Conservation (phyloP, 306 rosid genomes). For the Mimosa pudica region DNA sequence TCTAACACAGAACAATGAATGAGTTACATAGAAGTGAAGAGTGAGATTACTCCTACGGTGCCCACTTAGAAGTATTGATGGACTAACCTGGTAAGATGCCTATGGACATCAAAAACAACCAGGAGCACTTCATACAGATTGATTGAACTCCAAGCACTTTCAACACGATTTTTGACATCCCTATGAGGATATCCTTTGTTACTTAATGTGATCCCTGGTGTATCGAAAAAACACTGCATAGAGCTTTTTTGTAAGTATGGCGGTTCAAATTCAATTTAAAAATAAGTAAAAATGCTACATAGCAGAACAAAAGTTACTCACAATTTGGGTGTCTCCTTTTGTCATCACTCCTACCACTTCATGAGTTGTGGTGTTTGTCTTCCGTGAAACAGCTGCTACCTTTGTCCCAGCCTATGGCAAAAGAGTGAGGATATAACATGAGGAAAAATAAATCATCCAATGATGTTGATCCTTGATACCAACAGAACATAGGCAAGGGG, state of each 20-base stretch:
- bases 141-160: conserved; percentile 96
- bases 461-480: conserved; percentile 14
- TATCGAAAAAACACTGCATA: conserved; percentile 92
- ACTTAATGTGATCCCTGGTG: conserved; percentile 82
- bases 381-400: conserved; percentile 94
- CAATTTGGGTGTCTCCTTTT: conserved; percentile 86
- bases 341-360: conserved; percentile 92
- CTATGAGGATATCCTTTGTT: conserved; percentile 65
- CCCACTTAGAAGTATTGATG: conserved; percentile 24
- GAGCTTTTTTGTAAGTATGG: conserved; percentile 18
- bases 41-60: conserved; percentile 3
- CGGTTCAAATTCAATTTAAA: conserved; percentile 6
- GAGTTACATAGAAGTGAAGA: not conserved
- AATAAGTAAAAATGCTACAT: conserved; percentile 13
- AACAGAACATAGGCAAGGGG: conserved; percentile 12
- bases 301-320: conserved; percentile 46
- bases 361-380: conserved; percentile 96
- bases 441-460: not conserved
- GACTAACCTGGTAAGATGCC: conserved; percentile 82
- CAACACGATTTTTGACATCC: conserved; percentile 87
- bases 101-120: conserved; percentile 87
- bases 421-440: conserved; percentile 19
- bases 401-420: conserved; percentile 84
- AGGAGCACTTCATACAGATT: conserved; percentile 80
- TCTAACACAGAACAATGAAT: conserved; percentile 13